Evolutionary conservation across 1,284 basidiomycete genomes (phyloP).

Genomic region (Erythrobasidium hasegawianum): DNA sequence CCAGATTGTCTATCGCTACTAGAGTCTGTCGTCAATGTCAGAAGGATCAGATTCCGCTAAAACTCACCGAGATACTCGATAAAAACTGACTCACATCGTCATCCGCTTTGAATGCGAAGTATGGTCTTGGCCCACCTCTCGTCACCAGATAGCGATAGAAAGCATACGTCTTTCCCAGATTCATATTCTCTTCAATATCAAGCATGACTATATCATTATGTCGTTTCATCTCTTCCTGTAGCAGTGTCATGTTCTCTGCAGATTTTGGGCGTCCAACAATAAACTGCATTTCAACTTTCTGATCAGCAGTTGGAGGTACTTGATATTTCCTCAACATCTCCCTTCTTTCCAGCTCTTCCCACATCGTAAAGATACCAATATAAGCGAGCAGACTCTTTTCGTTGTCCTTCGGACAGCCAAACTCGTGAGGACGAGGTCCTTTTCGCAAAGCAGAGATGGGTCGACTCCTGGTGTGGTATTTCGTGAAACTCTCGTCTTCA

Average conservation of each 20-base stretch:
- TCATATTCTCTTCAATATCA: slow-evolving; percentile 86
- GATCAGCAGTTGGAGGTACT: neutral
- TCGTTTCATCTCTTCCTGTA: slow-evolving; percentile 7
- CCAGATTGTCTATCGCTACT: slow-evolving; percentile 4
- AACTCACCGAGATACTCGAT: neutral
- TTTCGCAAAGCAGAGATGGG: slow-evolving; percentile 8
- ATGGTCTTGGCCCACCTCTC: slow-evolving; percentile 11
- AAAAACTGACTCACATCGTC: slow-evolving; percentile 19
- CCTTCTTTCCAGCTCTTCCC: slow-evolving; percentile 1
- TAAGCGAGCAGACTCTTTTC: neutral
- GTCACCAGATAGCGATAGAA: slow-evolving; percentile 19
- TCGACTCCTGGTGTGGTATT: slow-evolving; percentile 7
- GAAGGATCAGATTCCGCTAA: neutral
- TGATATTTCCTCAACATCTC: slow-evolving; percentile 2
- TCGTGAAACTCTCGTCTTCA: slow-evolving; percentile 9
- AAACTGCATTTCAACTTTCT: slow-evolving; percentile 32
- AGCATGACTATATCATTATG: slow-evolving; percentile 58
- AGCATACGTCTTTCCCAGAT: slow-evolving; percentile 65
- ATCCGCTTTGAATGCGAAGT: slow-evolving; percentile 33
- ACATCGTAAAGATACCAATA: slow-evolving; percentile 28
- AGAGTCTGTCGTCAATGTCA: slow-evolving; percentile 1
- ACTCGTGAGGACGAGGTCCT: slow-evolving; percentile 7
- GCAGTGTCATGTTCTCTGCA: neutral
- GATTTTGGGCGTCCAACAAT: slow-evolving; percentile 10
- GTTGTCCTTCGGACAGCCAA: neutral